Conservation (phyloP, 352 stramenopile species). For the Pythium pyrilobum region DNA sequence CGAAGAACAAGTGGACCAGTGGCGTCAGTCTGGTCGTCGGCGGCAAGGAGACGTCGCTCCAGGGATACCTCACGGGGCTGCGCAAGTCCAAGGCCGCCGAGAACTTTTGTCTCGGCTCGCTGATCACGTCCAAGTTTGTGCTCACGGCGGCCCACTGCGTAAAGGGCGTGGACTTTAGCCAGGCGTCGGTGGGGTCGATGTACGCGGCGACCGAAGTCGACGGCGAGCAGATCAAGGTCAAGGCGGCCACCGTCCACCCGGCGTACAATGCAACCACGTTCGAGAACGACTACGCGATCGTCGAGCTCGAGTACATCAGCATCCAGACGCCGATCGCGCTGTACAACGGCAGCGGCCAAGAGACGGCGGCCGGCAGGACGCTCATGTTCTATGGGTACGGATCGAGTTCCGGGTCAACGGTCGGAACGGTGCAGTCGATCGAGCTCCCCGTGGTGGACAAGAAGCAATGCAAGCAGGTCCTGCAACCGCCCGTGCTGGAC, state of each 20-base stretch:
- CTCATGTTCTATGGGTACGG: constrained; percentile 24
- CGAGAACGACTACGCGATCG: constrained; percentile 28
- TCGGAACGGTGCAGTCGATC: constrained; percentile 12
- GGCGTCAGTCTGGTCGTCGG: constrained; percentile 11
- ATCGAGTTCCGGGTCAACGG: not conserved
- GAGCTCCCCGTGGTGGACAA: constrained; percentile 23
- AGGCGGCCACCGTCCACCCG: constrained; percentile 22
- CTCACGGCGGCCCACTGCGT: constrained; percentile 37
- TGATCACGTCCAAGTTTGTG: constrained; percentile 31
- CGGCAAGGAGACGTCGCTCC: constrained; percentile 13
- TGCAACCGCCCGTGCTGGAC: constrained; percentile 10
- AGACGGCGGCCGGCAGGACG: not conserved
- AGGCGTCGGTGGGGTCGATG: constrained; percentile 27
- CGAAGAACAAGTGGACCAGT: constrained; percentile 13
- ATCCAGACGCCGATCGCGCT: constrained; percentile 28
- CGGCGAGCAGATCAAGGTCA: constrained; percentile 39
- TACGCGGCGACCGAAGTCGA: constrained; percentile 21
- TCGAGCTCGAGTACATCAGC: constrained; percentile 37
- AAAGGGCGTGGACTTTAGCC: constrained; percentile 8
- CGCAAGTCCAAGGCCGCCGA: constrained; percentile 8
- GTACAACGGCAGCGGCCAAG: constrained; percentile 5
- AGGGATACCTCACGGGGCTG: constrained; percentile 26
- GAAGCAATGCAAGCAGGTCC: constrained; percentile 14
- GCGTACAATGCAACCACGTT: constrained; percentile 17
- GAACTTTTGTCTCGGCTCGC: constrained; percentile 31